Evolutionary conservation across 1,139 yeast genomes (phyloP).

Genomic region (Diutina sp.): DNA sequence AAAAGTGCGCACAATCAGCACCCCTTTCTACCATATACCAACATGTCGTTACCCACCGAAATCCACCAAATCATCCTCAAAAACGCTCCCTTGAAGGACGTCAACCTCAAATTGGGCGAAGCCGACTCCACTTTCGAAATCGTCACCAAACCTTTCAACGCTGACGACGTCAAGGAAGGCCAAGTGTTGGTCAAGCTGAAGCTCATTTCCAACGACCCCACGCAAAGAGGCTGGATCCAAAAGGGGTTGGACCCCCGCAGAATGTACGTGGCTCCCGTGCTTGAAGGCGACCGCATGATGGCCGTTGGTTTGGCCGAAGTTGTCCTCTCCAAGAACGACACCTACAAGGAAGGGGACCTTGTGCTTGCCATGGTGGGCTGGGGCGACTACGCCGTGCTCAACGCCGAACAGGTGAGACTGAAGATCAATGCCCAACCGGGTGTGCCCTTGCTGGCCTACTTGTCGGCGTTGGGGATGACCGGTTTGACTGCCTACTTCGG

Average conservation of each 20-base stretch:
- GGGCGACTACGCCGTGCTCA: conserved; percentile 24
- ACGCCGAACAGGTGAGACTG: conserved; percentile 6
- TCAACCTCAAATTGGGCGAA: conserved; percentile 14
- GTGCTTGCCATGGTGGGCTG: conserved; percentile 24
- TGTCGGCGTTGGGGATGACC: conserved; percentile 42
- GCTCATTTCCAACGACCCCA: conserved; percentile 56
- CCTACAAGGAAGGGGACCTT: conserved; percentile 29
- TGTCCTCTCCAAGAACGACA: conserved; percentile 25
- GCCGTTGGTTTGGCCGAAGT: conserved; percentile 40
- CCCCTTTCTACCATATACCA: background rate
- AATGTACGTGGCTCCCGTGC: conserved; percentile 36
- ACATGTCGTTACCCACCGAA: background rate
- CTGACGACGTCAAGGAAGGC: conserved; percentile 19
- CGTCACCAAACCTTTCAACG: conserved; percentile 10
- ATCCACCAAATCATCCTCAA: conserved; percentile 8
- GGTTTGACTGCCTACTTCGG: conserved; percentile 56
- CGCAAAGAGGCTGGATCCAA: conserved; percentile 51
- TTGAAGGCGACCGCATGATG: conserved; percentile 34
- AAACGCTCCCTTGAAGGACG: conserved; percentile 9
- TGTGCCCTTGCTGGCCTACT: conserved; percentile 8
- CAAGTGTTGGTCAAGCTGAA: conserved; percentile 34
- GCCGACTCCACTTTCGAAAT: conserved; percentile 23
- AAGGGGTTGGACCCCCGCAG: conserved; percentile 26
- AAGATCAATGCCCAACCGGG: conserved; percentile 11
- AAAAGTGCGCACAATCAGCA: background rate